These are phyloP conservation scores for Melaleuca quinquenervia DNA, from an alignment of 345 rosid species.

Conservation along the genomic window DNA sequence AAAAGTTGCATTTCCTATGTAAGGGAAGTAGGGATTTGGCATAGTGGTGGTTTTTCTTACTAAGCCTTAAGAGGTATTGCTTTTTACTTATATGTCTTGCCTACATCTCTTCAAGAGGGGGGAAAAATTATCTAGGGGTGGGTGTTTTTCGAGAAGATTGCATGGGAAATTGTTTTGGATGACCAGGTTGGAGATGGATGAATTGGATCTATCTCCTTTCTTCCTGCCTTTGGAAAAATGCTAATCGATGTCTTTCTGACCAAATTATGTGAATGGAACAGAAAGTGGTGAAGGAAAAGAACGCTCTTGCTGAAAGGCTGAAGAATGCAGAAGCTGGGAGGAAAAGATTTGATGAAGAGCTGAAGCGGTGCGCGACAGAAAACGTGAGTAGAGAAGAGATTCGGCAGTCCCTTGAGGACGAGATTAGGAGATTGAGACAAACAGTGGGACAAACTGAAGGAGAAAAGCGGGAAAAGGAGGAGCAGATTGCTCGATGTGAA, in stretches of 20 bases:
- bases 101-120: background rate
- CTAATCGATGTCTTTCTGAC: background rate
- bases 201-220: background rate
- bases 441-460: conserved; percentile 90
- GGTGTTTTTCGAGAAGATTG: background rate
- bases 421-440: conserved; percentile 71
- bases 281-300: conserved; percentile 93
- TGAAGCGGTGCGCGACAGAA: conserved; percentile 78
- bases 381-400: conserved; percentile 78
- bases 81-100: background rate
- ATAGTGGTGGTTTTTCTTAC: background rate
- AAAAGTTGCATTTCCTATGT: background rate
- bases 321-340: conserved; percentile 85
- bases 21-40: background rate
- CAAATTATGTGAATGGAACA: conserved; percentile 16
- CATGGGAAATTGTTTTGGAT: background rate
- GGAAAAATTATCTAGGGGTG: background rate
- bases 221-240: background rate
- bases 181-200: background rate
- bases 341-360: conserved; percentile 87
- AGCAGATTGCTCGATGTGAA: conserved; percentile 85
- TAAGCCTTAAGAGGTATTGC: background rate
- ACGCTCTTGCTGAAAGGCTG: conserved; percentile 80
- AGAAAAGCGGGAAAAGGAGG: conserved; percentile 92
- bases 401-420: conserved; percentile 83